These are phyloP conservation scores for Vickermania spadyakhi DNA, from an alignment of 208 protist genomes.

Conservation along the genomic window DNA sequence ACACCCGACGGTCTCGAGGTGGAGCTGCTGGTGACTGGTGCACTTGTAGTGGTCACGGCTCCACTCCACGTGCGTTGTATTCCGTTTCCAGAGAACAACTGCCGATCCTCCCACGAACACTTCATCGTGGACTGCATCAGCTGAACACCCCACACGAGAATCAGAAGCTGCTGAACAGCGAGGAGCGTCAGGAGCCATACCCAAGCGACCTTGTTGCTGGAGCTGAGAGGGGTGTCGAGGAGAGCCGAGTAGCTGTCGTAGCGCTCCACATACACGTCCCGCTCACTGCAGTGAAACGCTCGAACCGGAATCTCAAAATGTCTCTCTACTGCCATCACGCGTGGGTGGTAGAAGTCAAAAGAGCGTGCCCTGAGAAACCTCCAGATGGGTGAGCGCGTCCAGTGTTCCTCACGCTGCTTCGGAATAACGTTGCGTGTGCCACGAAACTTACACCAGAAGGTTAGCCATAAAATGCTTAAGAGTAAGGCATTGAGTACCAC, in stretches of 20 bases:
- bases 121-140: conserved; percentile 17
- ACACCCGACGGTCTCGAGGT: conserved; percentile 7
- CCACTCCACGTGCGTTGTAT: neutral
- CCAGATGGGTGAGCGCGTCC: conserved; percentile 50
- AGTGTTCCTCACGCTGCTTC: conserved; percentile 12
- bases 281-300: conserved; percentile 70
- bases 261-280: conserved; percentile 44
- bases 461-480: conserved; percentile 11
- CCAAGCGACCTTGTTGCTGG: conserved; percentile 51
- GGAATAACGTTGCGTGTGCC: conserved; percentile 18
- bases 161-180: conserved; percentile 26
- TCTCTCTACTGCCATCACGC: conserved; percentile 36
- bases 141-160: conserved; percentile 35
- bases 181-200: conserved; percentile 43
- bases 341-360: conserved; percentile 58
- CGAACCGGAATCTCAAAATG: conserved; percentile 59
- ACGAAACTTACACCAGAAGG: conserved; percentile 33
- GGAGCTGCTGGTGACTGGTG: too few relatives aligned
- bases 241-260: conserved; percentile 69
- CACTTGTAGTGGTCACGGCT: too few relatives aligned
- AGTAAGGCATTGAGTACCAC: conserved; percentile 22
- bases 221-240: conserved; percentile 57
- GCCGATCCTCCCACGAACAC: conserved; percentile 1
- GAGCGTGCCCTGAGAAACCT: conserved; percentile 30
- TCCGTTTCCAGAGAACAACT: neutral